Evolutionary conservation across 139 green algal genomes (phyloP), one percentile per base, ranked within the genome.

Genomic region (Pseudopediastrum boryanum): DNA sequence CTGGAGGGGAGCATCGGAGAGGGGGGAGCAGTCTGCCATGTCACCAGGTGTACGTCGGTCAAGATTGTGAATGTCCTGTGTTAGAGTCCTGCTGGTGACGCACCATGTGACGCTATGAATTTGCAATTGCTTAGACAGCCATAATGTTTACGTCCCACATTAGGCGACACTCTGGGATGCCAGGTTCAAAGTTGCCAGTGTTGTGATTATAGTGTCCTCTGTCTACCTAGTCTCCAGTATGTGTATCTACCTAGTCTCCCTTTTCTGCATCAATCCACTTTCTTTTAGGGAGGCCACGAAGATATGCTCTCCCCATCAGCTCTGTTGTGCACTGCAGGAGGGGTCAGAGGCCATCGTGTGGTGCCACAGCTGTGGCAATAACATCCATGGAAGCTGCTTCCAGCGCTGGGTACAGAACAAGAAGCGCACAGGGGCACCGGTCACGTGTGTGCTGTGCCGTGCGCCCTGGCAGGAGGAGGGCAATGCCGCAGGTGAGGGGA

Each of bases 311-410:
- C 16, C 46, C 12, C 46, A 56, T 56, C 46, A 56, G 13, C 46
- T 56, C 13, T 16, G 46, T 56, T 16, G 16, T 16, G 46, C 46
- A 7, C n/a, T 84, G 56, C 29, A 75, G 69, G 71, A 81, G 31
- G 56, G 63, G 31, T 23, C 7, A 25, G 81, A 88, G 46, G 75
- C 80, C 19, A 19, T 84, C 10, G 71, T 82, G n/a, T 88, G 80
- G 48, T 91, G 84, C 65, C 48, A 51, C 39, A 46, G 41, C 2
- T 91, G 86, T 61, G 84, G 84, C 71, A 91, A 91, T 73, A 91
- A 90, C 79, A 73, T 90, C 27, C 86, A 91, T 68, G 64, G 48
- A 41, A 65, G 75, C 31, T 91, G 86, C 86, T 87, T 86, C 52
- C 42, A 67, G 7, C 76, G 36, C 5, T 91, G 87, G 87, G 65